Conservation (phyloP, 1,284 basidiomycete genomes). For the Tilletia caries region DNA sequence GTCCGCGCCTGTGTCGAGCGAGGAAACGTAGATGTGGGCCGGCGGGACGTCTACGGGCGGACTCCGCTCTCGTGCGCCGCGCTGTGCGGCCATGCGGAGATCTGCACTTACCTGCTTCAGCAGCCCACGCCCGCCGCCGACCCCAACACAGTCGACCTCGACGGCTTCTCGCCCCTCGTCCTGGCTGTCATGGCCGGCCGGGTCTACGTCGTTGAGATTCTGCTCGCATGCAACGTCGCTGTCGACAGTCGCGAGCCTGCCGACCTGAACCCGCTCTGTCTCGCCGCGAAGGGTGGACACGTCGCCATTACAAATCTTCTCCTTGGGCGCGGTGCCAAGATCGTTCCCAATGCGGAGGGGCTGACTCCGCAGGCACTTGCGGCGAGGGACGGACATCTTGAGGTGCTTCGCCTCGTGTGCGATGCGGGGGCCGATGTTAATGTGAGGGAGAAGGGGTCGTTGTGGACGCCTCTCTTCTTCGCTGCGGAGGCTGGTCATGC, state of each 20-base stretch:
- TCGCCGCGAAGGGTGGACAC: slow-evolving; percentile 87
- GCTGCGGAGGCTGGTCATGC: slow-evolving; percentile 83
- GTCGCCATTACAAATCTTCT: slow-evolving; percentile 76
- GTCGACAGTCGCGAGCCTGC: slow-evolving; percentile 39
- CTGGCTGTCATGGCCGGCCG: slow-evolving; percentile 87
- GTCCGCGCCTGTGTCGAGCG: slow-evolving; percentile 77
- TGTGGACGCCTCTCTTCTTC: slow-evolving; percentile 97
- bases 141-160: slow-evolving; percentile 65
- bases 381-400: slow-evolving; percentile 85
- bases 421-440: slow-evolving; percentile 57
- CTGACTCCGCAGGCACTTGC: slow-evolving; percentile 97
- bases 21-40: slow-evolving; percentile 64
- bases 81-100: slow-evolving; percentile 78
- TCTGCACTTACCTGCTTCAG: slow-evolving; percentile 74
- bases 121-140: slow-evolving; percentile 63
- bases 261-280: slow-evolving; percentile 80
- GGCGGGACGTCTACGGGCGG: slow-evolving; percentile 82
- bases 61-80: slow-evolving; percentile 92
- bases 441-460: slow-evolving; percentile 84
- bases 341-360: slow-evolving; percentile 84
- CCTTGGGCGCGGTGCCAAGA: slow-evolving; percentile 72
- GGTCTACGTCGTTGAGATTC: slow-evolving; percentile 64
- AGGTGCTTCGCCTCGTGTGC: slow-evolving; percentile 77
- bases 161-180: slow-evolving; percentile 88
- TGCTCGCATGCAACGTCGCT: slow-evolving; percentile 42